Evolutionary conservation across 371 early-diverging fungal genomes (phyloP).

Genomic region (Rozella allomycis): DNA sequence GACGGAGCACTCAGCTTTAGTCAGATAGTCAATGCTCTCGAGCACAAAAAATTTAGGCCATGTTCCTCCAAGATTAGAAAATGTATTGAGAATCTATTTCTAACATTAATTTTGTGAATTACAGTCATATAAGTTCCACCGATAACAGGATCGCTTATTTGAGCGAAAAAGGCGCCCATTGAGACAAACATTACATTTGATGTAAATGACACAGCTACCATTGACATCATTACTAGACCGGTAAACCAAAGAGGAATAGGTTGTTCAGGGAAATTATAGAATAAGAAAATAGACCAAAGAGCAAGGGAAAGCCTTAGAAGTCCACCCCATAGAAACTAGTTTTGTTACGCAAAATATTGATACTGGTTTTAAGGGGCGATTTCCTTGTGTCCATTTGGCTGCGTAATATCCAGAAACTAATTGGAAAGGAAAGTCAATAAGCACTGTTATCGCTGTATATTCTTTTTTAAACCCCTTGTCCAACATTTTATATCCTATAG

Average conservation of each 20-base stretch:
- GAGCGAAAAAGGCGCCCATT: constrained; percentile 77
- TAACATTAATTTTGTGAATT: background rate
- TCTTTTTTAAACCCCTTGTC: constrained; percentile 87
- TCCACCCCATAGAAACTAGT: background rate
- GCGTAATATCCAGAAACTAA: constrained; percentile 89
- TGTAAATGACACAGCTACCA: background rate
- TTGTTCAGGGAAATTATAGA: background rate
- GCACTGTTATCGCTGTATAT: constrained; percentile 63
- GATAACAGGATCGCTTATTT: constrained; percentile 84
- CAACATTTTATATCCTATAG: constrained; percentile 70
- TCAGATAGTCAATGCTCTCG: constrained; percentile 75
- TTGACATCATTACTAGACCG: background rate
- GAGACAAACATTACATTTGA: constrained; percentile 49
- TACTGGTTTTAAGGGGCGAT: constrained; percentile 61
- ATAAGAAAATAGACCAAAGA: background rate
- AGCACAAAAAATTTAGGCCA: constrained; percentile 86
- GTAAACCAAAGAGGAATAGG: background rate
- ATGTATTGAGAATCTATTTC: constrained; percentile 57
- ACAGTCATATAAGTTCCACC: constrained; percentile 19
- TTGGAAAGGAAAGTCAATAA: constrained; percentile 88
- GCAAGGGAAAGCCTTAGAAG: background rate
- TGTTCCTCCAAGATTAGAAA: constrained; percentile 91
- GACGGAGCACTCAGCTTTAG: constrained; percentile 25
- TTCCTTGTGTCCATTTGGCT: constrained; percentile 76
- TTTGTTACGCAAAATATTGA: background rate